Base-by-base conservation (phyloP, 2,329 filamentous ascomycete species). In the Fusarium odoratissimum region DNA sequence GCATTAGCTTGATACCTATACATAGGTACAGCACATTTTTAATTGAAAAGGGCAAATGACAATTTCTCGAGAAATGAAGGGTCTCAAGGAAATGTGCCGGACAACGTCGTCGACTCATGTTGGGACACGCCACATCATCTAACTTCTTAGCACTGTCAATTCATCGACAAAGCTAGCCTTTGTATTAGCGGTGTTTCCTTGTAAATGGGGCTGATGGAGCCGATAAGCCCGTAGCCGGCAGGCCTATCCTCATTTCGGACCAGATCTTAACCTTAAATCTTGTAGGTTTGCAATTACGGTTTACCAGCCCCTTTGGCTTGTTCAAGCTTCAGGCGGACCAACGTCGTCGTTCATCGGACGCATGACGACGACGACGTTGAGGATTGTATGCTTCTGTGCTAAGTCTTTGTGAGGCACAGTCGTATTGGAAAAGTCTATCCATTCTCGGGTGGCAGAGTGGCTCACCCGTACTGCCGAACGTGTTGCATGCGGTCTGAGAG, bases 21-120 rank as follows among this genome's bases (percentile, higher is more conserved):
- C 41, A 54, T 61, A 70, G 60, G 69, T 72, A 58, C 46, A 71
- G 66, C 71, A 57, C 48, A 67, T 67, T 70, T 72, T 74, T 71
- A 74, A 68, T 68, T 51, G 46, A 73, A 72, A 71, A 59, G 48
- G 56, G 58, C 51, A 72, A 73, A 73, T 56, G 65, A 42, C 52
- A 71, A 73, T 73, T 62, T 62, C 64, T 67, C 23, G 19, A 44
- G 41, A 73, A 71, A 67, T 63, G 65, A 70, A 54, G n/a, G 42
- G 42, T 38, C 46, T 57, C 49, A 42, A 30, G 45, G 38, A 65
- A 45, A 65, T 38, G 49, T 41, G 40, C 33, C 33, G 55, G 33
- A 30, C 23, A 19, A 49, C 23, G 19, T 54, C n/a, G 35, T 40
- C 38, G 55, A 65, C 48, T 61, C 38, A 61, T 49, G 46, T 56